These are phyloP conservation scores for Penicillium nordicum DNA, from an alignment of 2,329 filamentous ascomycete genomes.

Conservation along the genomic window DNA sequence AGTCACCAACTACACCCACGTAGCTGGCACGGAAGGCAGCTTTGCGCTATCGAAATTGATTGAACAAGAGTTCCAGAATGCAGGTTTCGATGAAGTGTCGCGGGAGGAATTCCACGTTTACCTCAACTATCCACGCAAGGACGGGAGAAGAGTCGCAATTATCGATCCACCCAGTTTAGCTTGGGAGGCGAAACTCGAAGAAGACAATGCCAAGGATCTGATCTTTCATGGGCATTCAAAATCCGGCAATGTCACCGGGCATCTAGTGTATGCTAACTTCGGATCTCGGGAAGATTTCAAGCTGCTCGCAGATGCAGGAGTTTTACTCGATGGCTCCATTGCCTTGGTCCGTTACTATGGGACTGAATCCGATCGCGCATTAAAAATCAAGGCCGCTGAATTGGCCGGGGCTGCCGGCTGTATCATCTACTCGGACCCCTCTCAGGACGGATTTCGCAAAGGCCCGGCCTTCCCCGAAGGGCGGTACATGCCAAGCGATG, in stretches of 20 bases:
- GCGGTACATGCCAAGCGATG: conserved; percentile 74
- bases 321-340: conserved; percentile 75
- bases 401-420: conserved; percentile 80
- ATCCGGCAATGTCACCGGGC: conserved; percentile 79
- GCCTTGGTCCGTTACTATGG: conserved; percentile 79
- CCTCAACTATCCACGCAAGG: conserved; percentile 79
- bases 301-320: conserved; percentile 63
- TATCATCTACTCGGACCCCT: conserved; percentile 88
- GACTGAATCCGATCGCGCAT: conserved; percentile 64
- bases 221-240: conserved; percentile 89
- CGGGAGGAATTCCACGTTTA: conserved; percentile 84
- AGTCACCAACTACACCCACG: conserved; percentile 79
- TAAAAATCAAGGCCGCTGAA: conserved; percentile 90
- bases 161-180: conserved; percentile 63
- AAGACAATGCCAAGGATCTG: conserved; percentile 71
- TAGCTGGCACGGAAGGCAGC: conserved; percentile 93
- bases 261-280: conserved; percentile 87
- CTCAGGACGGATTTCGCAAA: conserved; percentile 73
- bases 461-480: conserved; percentile 73
- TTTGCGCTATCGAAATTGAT: conserved; percentile 82
- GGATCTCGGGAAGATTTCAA: conserved; percentile 82
- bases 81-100: conserved; percentile 69
- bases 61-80: conserved; percentile 68
- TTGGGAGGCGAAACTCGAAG: conserved; percentile 83
- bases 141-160: conserved; percentile 77